A percentile compares a stretch with the other conserved stretches of the same genome.
Conservation (phyloP, 2,329 filamentous ascomycete species). For the Gliomastix tumulicola region DNA sequence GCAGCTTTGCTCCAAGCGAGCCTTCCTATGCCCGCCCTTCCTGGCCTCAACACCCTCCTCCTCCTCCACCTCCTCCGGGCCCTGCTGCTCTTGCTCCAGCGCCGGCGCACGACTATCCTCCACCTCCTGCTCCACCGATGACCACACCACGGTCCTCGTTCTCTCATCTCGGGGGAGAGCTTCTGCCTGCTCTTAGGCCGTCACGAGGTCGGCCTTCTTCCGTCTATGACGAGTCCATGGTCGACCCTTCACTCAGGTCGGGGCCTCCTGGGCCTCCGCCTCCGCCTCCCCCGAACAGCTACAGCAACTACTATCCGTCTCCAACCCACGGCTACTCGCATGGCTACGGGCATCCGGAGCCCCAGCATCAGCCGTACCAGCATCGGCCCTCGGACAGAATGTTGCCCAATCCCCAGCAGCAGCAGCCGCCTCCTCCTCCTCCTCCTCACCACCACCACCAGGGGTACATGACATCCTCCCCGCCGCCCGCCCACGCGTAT, state of each 20-base stretch:
- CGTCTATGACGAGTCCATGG: slow-evolving; percentile 21
- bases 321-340: slow-evolving; percentile 21
- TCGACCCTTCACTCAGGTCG: too few relatives aligned
- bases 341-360: slow-evolving; percentile 20
- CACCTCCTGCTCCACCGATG: slow-evolving; percentile 5
- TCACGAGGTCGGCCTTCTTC: slow-evolving; percentile 24
- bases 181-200: slow-evolving; percentile 29
- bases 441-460: too few relatives aligned
- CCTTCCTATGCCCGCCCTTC: slow-evolving; percentile 22
- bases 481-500: slow-evolving; percentile 6
- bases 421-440: slow-evolving; percentile 7
- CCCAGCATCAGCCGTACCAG: slow-evolving; percentile 12
- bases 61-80: slow-evolving; percentile 10
- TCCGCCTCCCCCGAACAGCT: slow-evolving; percentile 9
- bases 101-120: slow-evolving; percentile 6
- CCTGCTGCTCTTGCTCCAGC: slow-evolving; percentile 8
- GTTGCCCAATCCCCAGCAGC: slow-evolving; percentile 23
- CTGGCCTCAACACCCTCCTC: slow-evolving; percentile 23
- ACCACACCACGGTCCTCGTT: slow-evolving; percentile 22
- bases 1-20: slow-evolving; percentile 19
- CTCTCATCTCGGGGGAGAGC: slow-evolving; percentile 23
- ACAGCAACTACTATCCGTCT: slow-evolving; percentile 21
- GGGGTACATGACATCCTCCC: slow-evolving; percentile 25
- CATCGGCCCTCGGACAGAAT: slow-evolving; percentile 21
- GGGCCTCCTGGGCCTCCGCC: slow-evolving; percentile 18